Base-by-base conservation (phyloP, 2,329 filamentous ascomycete genomes). In the Geosmithia putterillii region DNA sequence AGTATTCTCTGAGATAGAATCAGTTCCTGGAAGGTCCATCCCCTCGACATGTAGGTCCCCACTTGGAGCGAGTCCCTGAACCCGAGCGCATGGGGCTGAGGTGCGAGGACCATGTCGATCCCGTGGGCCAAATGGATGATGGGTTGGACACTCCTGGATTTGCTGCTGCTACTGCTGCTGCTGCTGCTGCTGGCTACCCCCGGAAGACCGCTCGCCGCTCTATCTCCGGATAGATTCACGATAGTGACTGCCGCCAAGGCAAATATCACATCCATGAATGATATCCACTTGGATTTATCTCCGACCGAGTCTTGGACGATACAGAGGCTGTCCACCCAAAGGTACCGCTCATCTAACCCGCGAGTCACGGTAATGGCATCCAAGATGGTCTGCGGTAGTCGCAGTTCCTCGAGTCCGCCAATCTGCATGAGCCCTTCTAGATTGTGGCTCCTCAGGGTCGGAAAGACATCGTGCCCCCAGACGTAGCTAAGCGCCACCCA, bases 241-340 rank as follows among this genome's bases (percentile, higher is more conserved):
- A 40, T 20, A 4, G 38, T 40, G 21, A 40, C 15, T 10, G 19
- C 15, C 18, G 38, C 38, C n/a, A 17, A 15, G 18, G 38, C 38
- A 40, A 21, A 40, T n/a, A 40, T 21, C 5, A 21, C 18, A 14
- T 21, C 38, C 38, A 40, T 40, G 2, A n/a, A 18, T 14, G 9
- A 19, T n/a, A 40, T 18, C 38, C 22, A 21, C 12, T 10, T 21
- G 8, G 19, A 17, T 5, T 40, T 21, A 21, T n/a, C 22, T 21
- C 22, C 18, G 2, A n/a, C 5, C 15, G 68, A 62, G 44, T 69
- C 64, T 48, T 71, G 68, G 6, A 66, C 57, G 44, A 69, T 66
- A 41, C 65, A 69, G 41, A 68, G 54, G 21, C 61, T 56, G 46
- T 71, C 68, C 34, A 71, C 61, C 69, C 68, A 71, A 18, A 71